phyloP scores from a whole-genome alignment of 2,329 filamentous ascomycete species.

The Penicillium nordicum region DNA sequence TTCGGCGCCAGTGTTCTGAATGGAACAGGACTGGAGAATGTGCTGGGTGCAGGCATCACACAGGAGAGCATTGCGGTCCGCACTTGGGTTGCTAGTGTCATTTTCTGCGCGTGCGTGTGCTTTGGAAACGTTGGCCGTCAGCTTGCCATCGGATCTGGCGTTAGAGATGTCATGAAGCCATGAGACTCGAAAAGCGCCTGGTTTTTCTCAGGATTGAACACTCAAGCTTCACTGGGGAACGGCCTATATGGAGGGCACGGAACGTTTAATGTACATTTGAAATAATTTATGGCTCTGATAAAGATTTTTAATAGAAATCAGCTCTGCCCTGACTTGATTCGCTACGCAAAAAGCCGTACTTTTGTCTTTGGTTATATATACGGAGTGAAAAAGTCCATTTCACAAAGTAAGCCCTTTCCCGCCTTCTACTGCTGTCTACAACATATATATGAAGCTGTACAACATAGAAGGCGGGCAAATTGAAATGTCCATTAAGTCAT shows the following conservation, averaged over 20 bases:
- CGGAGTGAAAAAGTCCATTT: no score
- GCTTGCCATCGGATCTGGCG: conserved; percentile 54
- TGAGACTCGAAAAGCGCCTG: conserved; percentile 8
- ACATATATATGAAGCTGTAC: no score
- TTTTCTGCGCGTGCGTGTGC: conserved; percentile 93
- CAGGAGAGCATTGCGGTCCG: conserved; percentile 59
- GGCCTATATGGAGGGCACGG: neutral
- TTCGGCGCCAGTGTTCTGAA: conserved; percentile 29
- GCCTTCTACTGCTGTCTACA: no score
- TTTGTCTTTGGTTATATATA: no score
- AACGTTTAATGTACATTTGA: conserved; percentile 4
- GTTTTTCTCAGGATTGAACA: neutral
- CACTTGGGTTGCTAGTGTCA: conserved; percentile 86
- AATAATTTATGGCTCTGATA: conserved; percentile 7
- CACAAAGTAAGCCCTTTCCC: no score
- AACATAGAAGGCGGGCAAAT: no score
- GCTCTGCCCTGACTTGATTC: neutral
- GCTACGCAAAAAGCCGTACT: neutral
- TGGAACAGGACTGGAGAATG: conserved; percentile 30
- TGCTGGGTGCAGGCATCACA: conserved; percentile 36
- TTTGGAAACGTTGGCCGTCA: conserved; percentile 93
- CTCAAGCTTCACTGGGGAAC: neutral
- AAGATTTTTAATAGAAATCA: conserved; percentile 2
- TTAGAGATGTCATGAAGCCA: conserved; percentile 21
- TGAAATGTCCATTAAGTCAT: no score